Evolutionary conservation across 768 basidiomycete genomes (phyloP).

Genomic region (Naganishia antarctica): DNA sequence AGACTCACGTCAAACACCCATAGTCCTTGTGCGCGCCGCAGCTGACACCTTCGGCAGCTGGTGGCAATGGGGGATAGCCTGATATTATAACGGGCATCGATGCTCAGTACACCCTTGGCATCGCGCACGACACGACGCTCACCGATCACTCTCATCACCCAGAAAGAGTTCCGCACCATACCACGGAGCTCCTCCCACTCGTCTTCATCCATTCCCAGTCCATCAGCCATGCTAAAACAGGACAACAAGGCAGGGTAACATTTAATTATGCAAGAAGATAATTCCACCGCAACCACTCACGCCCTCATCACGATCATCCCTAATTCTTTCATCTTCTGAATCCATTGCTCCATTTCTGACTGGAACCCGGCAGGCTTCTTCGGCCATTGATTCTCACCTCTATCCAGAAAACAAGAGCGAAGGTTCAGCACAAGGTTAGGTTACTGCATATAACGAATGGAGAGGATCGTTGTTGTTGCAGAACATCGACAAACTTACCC

Average conservation of each 20-base stretch:
- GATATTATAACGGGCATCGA: neutral
- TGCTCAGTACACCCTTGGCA: neutral
- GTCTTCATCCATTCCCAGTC: conserved; percentile 64
- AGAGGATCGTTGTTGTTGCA: no score
- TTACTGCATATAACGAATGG: no score
- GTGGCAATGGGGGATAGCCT: conserved; percentile 77
- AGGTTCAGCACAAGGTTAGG: no score
- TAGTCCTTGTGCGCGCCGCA: conserved; percentile 89
- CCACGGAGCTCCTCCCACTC: conserved; percentile 67
- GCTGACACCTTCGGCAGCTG: conserved; percentile 72
- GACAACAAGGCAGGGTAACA: no score
- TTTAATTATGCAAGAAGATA: no score
- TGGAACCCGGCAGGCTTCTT: conserved; percentile 56
- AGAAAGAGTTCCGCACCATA: conserved; percentile 78
- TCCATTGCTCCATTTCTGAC: conserved; percentile 66
- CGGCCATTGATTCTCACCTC: conserved; percentile 70
- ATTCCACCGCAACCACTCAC: no score
- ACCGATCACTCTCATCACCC: conserved; percentile 84
- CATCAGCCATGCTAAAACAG: conserved; percentile 73
- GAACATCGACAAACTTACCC: conserved; percentile 10
- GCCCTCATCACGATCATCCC: conserved; percentile 82
- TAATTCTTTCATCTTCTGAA: conserved; percentile 76
- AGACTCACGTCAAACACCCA: conserved; percentile 73
- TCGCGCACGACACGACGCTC: conserved; percentile 17
- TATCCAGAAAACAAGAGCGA: no score